Conservation (phyloP, 306 rosid species). For the Prunus mongolica region DNA sequence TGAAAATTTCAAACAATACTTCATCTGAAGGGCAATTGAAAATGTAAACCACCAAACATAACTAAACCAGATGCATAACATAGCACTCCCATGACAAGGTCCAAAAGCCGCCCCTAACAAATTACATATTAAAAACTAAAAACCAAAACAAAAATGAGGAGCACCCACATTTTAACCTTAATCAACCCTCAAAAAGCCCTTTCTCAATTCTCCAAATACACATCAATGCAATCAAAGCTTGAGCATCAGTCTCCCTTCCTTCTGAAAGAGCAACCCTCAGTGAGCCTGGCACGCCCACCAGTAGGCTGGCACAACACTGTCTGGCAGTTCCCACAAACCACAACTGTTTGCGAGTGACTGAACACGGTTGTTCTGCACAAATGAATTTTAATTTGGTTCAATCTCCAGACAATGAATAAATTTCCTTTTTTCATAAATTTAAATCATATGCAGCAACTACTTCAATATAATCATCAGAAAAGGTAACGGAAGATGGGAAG, state of each 20-base stretch:
- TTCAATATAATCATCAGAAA: background rate
- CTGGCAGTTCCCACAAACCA: slow-evolving; percentile 55
- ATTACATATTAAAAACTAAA: background rate
- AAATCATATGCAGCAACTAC: background rate
- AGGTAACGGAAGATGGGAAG: background rate
- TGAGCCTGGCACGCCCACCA: slow-evolving; percentile 46
- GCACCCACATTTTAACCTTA: background rate
- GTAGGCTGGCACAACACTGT: slow-evolving; percentile 51
- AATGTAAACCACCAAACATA: background rate
- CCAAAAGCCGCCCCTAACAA: background rate
- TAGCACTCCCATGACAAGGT: background rate
- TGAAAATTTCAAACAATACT: background rate
- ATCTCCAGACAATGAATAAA: background rate
- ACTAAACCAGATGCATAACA: background rate
- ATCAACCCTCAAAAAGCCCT: background rate
- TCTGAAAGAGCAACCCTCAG: slow-evolving; percentile 50
- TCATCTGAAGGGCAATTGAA: background rate
- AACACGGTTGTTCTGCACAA: slow-evolving; percentile 45
- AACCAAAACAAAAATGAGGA: background rate
- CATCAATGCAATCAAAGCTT: background rate
- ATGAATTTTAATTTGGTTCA: background rate
- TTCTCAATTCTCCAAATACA: background rate
- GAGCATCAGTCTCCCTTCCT: slow-evolving; percentile 34
- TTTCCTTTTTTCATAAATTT: background rate
- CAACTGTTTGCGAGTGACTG: slow-evolving; percentile 48